These are phyloP conservation scores for Cyclostephanos invisitatus DNA, from an alignment of 108 stramenopile genomes.

Conservation along the genomic window DNA sequence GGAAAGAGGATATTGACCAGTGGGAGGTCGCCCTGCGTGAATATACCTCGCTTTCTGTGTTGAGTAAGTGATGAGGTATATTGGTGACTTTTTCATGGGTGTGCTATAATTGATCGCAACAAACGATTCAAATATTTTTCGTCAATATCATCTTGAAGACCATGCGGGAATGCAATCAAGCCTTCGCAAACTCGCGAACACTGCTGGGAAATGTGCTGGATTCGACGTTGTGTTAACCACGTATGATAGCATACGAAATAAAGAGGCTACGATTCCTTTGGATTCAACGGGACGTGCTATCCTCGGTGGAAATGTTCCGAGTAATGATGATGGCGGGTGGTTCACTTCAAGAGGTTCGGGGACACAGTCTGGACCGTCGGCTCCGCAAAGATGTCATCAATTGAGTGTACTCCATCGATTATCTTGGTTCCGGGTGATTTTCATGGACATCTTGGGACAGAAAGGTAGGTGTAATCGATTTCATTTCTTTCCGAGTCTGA, in stretches of 20 bases:
- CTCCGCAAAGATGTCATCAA: slow-evolving; percentile 44
- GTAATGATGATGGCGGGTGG: slow-evolving; percentile 53
- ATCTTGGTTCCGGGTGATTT: slow-evolving; percentile 55
- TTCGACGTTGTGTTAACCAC: slow-evolving; percentile 71
- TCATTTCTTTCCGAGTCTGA: neutral
- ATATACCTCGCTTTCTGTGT: slow-evolving; percentile 58
- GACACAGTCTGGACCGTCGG: slow-evolving; percentile 31
- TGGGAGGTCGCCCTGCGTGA: slow-evolving; percentile 69
- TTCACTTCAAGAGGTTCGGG: slow-evolving; percentile 38
- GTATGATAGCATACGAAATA: slow-evolving; percentile 63
- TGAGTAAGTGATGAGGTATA: slow-evolving; percentile 24
- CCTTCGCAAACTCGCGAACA: slow-evolving; percentile 50
- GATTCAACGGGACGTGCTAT: slow-evolving; percentile 54
- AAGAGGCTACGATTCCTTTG: slow-evolving; percentile 59
- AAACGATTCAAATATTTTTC: neutral
- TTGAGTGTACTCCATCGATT: slow-evolving; percentile 65
- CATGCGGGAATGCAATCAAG: slow-evolving; percentile 55
- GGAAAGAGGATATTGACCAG: slow-evolving; percentile 52
- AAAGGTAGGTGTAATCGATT: slow-evolving; percentile 21
- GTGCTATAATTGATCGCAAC: neutral
- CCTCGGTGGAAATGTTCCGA: slow-evolving; percentile 21
- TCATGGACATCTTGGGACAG: slow-evolving; percentile 59
- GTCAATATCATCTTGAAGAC: slow-evolving; percentile 6
- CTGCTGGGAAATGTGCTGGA: slow-evolving; percentile 52
- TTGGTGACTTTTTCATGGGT: neutral